Percentiles rank a stretch among this genome's conserved stretches.
Conservation (phyloP, 1,284 basidiomycete species). For the Cryptococcus wingfieldii region DNA sequence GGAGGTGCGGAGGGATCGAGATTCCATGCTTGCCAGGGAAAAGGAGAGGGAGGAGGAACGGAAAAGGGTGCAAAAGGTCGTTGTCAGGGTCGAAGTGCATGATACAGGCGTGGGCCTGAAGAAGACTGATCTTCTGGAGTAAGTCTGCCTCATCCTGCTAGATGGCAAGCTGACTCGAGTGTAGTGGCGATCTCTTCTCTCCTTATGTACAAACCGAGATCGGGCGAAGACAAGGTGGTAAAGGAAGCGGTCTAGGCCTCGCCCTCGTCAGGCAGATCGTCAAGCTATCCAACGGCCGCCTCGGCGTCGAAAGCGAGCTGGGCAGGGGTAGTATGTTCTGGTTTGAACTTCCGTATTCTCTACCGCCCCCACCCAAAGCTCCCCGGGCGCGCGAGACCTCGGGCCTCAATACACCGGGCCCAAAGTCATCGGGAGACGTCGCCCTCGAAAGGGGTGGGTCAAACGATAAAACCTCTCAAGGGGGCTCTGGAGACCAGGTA, state of each 20-base stretch:
- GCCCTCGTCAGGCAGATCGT: constrained; percentile 87
- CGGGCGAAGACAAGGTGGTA: constrained; percentile 75
- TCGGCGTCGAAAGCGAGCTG: constrained; percentile 56
- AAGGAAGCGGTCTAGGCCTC: constrained; percentile 81
- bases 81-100: constrained; percentile 72
- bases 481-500: not conserved
- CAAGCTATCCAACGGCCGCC: constrained; percentile 70
- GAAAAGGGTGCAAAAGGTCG: constrained; percentile 27
- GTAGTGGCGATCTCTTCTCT: constrained; percentile 41
- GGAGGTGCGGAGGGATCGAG: constrained; percentile 14
- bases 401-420: not conserved
- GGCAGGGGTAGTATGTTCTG: constrained; percentile 49
- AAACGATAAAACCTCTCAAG: not conserved
- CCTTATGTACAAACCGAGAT: constrained; percentile 51
- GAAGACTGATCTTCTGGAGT: constrained; percentile 68
- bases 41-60: constrained; percentile 16
- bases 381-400: not conserved
- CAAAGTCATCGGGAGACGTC: not conserved
- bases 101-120: constrained; percentile 77
- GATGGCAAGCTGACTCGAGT: not conserved
- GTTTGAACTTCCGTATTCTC: constrained; percentile 58
- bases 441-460: not conserved
- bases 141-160: constrained; percentile 37
- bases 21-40: constrained; percentile 2
- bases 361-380: constrained; percentile 29